Percentiles rank a stretch among this genome's conserved stretches.
Conservation (phyloP, 2,329 filamentous ascomycete genomes). For the Clonostachys sp. region DNA sequence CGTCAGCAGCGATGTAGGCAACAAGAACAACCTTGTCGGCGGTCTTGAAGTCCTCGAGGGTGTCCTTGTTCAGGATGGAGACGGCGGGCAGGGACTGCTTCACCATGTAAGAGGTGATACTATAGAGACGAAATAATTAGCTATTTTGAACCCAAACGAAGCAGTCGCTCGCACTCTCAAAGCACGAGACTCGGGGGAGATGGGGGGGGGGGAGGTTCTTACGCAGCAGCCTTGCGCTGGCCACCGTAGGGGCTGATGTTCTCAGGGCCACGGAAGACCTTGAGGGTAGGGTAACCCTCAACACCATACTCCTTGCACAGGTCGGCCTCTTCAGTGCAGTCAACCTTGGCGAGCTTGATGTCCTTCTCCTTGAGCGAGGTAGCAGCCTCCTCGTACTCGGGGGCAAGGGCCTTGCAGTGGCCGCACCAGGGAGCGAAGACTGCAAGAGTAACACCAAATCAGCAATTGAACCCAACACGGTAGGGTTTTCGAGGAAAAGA, state of each 20-base stretch:
- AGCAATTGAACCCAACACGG: neutral
- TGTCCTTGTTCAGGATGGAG: conserved; percentile 75
- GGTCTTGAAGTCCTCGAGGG: conserved; percentile 93
- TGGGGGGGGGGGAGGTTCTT: conserved; percentile 26
- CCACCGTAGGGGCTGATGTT: conserved; percentile 80
- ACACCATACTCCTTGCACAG: conserved; percentile 88
- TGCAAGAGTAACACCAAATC: conserved; percentile 20
- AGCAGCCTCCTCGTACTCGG: conserved; percentile 85
- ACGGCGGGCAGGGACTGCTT: conserved; percentile 96
- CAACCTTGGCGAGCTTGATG: conserved; percentile 80
- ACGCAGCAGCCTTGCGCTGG: conserved; percentile 80
- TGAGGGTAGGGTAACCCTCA: conserved; percentile 97
- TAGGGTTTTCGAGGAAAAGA: neutral
- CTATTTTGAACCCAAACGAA: no score
- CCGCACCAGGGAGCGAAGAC: conserved; percentile 97
- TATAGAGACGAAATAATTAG: conserved; percentile 12
- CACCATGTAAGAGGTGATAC: conserved; percentile 84
- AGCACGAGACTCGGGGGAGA: conserved; percentile 5
- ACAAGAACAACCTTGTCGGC: conserved; percentile 95
- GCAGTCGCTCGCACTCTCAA: conserved; percentile 1
- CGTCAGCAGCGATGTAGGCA: conserved; percentile 75
- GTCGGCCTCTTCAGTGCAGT: conserved; percentile 92
- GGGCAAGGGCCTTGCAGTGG: conserved; percentile 96
- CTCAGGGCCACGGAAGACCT: conserved; percentile 92
- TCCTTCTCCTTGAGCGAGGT: conserved; percentile 83